Evolutionary conservation across 352 stramenopile genomes (phyloP).

Genomic region (Phytophthora citrophthora): DNA sequence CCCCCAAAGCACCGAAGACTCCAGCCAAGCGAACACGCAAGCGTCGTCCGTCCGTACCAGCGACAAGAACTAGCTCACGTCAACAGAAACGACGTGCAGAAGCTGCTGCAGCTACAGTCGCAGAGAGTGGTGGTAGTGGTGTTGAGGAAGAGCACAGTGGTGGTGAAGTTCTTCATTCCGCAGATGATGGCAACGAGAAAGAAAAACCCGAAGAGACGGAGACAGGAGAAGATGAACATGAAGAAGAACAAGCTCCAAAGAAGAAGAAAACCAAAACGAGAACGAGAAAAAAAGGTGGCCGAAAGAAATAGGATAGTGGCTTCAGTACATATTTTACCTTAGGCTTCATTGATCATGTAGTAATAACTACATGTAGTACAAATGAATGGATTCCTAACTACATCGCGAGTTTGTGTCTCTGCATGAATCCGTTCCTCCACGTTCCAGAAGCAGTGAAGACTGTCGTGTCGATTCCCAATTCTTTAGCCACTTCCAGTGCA

Average conservation of each 20-base stretch:
- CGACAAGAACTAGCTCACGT: constrained; percentile 71
- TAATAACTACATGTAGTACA: no score
- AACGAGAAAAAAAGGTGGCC: constrained; percentile 59
- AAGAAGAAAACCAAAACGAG: constrained; percentile 49
- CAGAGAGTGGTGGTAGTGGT: constrained; percentile 32
- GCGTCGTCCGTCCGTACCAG: constrained; percentile 48
- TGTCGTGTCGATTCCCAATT: constrained; percentile 34
- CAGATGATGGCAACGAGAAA: constrained; percentile 24
- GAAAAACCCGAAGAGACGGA: constrained; percentile 26
- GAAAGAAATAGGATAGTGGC: constrained; percentile 37
- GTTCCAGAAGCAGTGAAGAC: constrained; percentile 35
- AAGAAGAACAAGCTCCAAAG: constrained; percentile 24
- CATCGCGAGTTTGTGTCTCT: constrained; percentile 34
- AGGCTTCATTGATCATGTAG: no score
- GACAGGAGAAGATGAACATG: constrained; percentile 31
- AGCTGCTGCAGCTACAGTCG: constrained; percentile 41
- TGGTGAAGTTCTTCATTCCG: constrained; percentile 25
- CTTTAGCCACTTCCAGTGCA: constrained; percentile 40
- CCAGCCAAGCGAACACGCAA: constrained; percentile 49
- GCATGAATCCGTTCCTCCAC: constrained; percentile 43
- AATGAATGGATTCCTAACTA: constrained; percentile 4
- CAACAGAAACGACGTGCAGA: constrained; percentile 64
- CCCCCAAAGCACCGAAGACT: constrained; percentile 30
- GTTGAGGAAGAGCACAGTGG: constrained; percentile 45
- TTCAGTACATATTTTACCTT: no score